Evolutionary conservation across 139 green algal species (phyloP), one percentile per base, ranked within the genome.

Genomic region (Coelastrella sp.): DNA sequence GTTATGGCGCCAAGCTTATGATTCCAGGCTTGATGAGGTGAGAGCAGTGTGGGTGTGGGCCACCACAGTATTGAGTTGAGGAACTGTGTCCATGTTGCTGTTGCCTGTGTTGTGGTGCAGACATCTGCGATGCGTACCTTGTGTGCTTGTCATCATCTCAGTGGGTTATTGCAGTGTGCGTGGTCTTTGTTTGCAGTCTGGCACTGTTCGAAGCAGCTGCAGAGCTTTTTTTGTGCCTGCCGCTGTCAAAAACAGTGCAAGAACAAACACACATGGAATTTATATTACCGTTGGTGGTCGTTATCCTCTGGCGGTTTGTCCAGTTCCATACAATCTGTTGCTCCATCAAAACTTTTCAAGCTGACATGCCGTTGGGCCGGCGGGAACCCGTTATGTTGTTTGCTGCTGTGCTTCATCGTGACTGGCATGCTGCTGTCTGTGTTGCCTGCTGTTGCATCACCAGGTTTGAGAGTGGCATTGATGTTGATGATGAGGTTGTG

Each of bases 1-100:
- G 97, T 94, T 99, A 99, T 80, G 97, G 97, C 38, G 97, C 97
- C 69, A 99, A 99, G 91, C 92, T 99, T 67, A 99, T 99, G 97
- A 93, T 99, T 57, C 93, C 96, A 0, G 97, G 97, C 25, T 87
- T 99, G 82, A 91, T 99, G 83, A 90, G 96, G 59, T 99, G 93
- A 64, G 53, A 5, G 7, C 2, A 9, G 17, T 64, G 53, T 64
- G 45, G 45, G 11, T 9, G 11, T 57, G 45, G 45, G 45, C n/a
- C n/a, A n/a, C n/a, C n/a, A n/a, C n/a, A n/a, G n/a, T n/a, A n/a
- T n/a, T n/a, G n/a, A n/a, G n/a, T 57, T 2, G 45, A 57, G 45
- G 1, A 57, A 23, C 11, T 57, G 45, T 57, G 45, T 23, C 15
- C 15, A 0, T 57, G 45, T 3, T 13, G 15, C 45, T 23, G 45